Evolutionary conservation across 2,329 filamentous ascomycete species (phyloP), one percentile per base, ranked within the genome.

Genomic region (Fusarium euwallaceae): DNA sequence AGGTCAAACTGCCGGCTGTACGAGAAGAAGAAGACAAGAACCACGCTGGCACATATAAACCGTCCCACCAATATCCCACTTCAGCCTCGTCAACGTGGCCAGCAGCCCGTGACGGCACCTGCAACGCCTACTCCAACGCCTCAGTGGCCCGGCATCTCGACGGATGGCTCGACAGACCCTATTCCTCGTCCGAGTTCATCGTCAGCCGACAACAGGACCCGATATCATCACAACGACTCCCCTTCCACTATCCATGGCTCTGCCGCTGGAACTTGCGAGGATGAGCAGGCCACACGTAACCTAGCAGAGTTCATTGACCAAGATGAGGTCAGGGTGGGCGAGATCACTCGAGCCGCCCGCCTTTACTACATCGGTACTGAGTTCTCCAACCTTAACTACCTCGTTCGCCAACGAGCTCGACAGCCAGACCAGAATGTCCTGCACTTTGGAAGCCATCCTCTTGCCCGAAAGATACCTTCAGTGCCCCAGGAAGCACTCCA

Each of bases 361-460:
- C 84, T 87, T 12, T 88, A 87, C 66, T 90, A 88, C 73, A 87
- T 90, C 53, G 88, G 88, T 8, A 87, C 87, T 65, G 87, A 89
- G 71, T 84, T 88, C 68, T 90, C 88, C 37, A 90, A 89, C 68
- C 83, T 89, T 73, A 88, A 88, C 64, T 88, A 89, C 72, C 80
- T 89, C 48, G 85, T 89, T 32, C 86, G 87, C 14, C 87, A 89
- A 70, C 85, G 87, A 68, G 79, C 81, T 12, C 69, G 77, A 14
- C 72, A 78, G 48, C 64, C 76, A 22, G 67, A 80, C 14, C 75
- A 78, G 29, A 70, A 73, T 62, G 78, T 81, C 6, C 76, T 81
- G 32, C 84, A 85, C 71, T 84, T 82, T 51, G 77, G 77, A 29
- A 83, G 79, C 32, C 77, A 80, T 29, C 76, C 80, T 36, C 77